A percentile compares a stretch with the other conserved stretches of the same genome.
Evolutionary conservation across 2,329 filamentous ascomycete species (phyloP).

Genomic region (Fusarium foetens): DNA sequence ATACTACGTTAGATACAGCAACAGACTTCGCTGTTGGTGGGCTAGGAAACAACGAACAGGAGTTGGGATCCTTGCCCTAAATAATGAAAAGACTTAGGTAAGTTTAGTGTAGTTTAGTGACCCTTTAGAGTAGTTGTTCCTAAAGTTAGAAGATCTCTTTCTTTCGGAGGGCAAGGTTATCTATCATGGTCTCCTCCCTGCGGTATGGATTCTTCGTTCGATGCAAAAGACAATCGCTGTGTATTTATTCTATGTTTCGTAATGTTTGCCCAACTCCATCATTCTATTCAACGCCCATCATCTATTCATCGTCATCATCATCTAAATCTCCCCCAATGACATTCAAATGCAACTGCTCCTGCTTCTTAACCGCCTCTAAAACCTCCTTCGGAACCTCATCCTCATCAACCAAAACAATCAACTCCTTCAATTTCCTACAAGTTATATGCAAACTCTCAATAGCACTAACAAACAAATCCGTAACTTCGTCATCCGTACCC

Average conservation of each 20-base stretch:
- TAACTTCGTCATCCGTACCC: constrained; percentile 59
- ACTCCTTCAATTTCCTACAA: constrained; percentile 51
- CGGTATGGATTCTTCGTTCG: accelerated
- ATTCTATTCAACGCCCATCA: not conserved
- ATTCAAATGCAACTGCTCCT: constrained; percentile 47
- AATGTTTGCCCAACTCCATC: not conserved
- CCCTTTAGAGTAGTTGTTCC: too few species aligned
- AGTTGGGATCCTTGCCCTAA: not conserved
- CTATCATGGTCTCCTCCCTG: too few species aligned
- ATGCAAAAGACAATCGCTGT: not conserved
- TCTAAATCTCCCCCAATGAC: constrained; percentile 44
- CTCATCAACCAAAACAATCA: constrained; percentile 52
- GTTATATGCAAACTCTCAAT: constrained; percentile 53
- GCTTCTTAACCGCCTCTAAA: constrained; percentile 49
- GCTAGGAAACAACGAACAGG: too few species aligned
- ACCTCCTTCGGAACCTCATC: constrained; percentile 49
- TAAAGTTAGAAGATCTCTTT: too few species aligned
- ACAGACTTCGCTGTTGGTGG: too few species aligned
- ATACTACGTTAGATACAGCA: not conserved
- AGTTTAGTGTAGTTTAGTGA: not conserved
- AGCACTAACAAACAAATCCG: constrained; percentile 55
- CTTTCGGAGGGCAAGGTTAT: too few species aligned
- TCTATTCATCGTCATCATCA: not conserved
- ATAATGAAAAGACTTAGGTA: not conserved
- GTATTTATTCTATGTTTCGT: not conserved